These are phyloP conservation scores for Brachypodium distachyon DNA, from an alignment of 202 grass and related monocot species.

Conservation along the genomic window DNA sequence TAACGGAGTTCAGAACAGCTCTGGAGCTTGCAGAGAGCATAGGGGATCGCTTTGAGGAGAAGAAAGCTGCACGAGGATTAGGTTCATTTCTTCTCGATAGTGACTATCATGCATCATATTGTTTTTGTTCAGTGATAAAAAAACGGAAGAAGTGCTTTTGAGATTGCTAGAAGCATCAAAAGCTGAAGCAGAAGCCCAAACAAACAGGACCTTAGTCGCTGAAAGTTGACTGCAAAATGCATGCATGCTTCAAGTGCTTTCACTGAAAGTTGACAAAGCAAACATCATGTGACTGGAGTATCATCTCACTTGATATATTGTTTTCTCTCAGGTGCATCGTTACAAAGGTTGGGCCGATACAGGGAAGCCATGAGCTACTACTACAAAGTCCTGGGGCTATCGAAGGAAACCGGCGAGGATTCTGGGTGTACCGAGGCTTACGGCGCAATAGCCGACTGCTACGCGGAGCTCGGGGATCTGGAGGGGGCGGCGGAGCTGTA, in stretches of 20 bases:
- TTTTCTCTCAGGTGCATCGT: slow-evolving; percentile 36
- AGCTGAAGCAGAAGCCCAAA: too few relatives aligned
- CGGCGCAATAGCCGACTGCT: slow-evolving; percentile 64
- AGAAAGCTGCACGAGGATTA: slow-evolving; percentile 77
- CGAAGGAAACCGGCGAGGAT: slow-evolving; percentile 43
- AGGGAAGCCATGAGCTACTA: slow-evolving; percentile 55
- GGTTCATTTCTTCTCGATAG: slow-evolving; percentile 27
- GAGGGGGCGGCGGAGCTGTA: slow-evolving; percentile 53
- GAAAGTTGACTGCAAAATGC: too few relatives aligned
- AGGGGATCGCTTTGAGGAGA: slow-evolving; percentile 58
- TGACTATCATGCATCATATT: neutral
- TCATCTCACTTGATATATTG: neutral
- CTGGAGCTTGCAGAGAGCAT: slow-evolving; percentile 58
- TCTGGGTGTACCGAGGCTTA: slow-evolving; percentile 64
- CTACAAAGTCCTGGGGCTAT: slow-evolving; percentile 51
- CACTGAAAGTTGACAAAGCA: too few relatives aligned
- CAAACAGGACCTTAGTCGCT: too few relatives aligned
- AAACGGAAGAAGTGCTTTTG: neutral
- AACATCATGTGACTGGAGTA: neutral
- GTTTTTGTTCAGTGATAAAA: neutral
- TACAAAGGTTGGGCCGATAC: slow-evolving; percentile 46
- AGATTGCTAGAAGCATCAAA: too few relatives aligned
- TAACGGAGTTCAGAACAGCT: slow-evolving; percentile 42
- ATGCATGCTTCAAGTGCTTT: too few relatives aligned
- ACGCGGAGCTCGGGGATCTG: slow-evolving; percentile 49